Conservation (phyloP, 495 filamentous ascomycete genomes). For the Penicillium bovifimosum region DNA sequence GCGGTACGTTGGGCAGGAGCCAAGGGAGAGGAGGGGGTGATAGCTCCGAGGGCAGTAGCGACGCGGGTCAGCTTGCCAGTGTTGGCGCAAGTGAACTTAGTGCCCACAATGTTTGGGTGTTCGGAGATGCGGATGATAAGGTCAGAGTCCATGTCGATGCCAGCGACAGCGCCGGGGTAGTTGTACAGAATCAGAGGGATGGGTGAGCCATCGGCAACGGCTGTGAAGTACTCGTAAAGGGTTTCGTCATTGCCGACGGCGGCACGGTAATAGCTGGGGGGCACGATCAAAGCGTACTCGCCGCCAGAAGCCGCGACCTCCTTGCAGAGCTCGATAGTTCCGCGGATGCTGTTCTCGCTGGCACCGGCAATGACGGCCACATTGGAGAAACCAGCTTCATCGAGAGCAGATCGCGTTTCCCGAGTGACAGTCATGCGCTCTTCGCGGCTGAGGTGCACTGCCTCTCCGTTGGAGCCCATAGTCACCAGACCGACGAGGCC, state of each 20-base stretch:
- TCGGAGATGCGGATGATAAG: conserved; percentile 73
- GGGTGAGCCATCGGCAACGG: conserved; percentile 68
- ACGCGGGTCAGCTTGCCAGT: conserved; percentile 85
- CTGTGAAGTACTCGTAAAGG: conserved; percentile 69
- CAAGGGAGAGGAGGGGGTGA: conserved; percentile 49
- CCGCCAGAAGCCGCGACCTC: conserved; percentile 64
- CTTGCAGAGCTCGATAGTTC: conserved; percentile 68
- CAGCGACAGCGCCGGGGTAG: conserved; percentile 86
- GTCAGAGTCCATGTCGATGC: conserved; percentile 89
- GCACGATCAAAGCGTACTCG: conserved; percentile 72
- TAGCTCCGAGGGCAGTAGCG: conserved; percentile 68
- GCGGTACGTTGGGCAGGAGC: conserved; percentile 24
- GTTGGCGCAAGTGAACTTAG: conserved; percentile 89
- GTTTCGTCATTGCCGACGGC: conserved; percentile 70
- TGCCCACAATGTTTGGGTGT: conserved; percentile 80
- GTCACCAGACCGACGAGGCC: conserved; percentile 80
- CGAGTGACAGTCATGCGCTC: conserved; percentile 72
- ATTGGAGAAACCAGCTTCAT: conserved; percentile 69
- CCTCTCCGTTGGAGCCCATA: conserved; percentile 89
- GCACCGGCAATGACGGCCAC: conserved; percentile 78
- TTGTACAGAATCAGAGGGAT: conserved; percentile 84
- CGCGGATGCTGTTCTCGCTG: conserved; percentile 70
- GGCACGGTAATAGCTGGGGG: conserved; percentile 77
- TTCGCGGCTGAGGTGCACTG: conserved; percentile 69
- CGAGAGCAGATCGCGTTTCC: conserved; percentile 76